Conservation (phyloP, 2,329 filamentous ascomycete genomes). For the Plenodomus tracheiphilus region DNA sequence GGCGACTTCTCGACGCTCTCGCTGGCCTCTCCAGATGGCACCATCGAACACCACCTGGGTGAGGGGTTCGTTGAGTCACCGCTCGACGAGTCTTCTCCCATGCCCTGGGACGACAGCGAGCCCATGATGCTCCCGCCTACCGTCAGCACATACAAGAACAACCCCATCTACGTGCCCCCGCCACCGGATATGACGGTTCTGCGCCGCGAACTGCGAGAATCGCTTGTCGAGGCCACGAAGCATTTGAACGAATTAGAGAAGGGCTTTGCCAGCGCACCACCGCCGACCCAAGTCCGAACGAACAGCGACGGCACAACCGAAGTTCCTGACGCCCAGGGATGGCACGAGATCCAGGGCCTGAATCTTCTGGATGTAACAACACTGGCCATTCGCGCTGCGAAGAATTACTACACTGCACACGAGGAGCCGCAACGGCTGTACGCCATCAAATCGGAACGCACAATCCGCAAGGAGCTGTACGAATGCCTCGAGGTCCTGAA, state of each 20-base stretch:
- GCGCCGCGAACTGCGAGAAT: constrained; percentile 68
- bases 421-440: constrained; percentile 84
- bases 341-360: constrained; percentile 87
- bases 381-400: constrained; percentile 91
- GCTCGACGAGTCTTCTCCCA: constrained; percentile 54
- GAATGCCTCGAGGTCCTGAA: constrained; percentile 89
- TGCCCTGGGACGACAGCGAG: constrained; percentile 63
- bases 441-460: constrained; percentile 82
- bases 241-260: constrained; percentile 64
- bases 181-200: constrained; percentile 82
- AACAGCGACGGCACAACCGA: constrained; percentile 11
- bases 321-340: constrained; percentile 59
- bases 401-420: constrained; percentile 94
- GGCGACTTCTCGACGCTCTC: constrained; percentile 33
- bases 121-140: constrained; percentile 91
- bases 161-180: constrained; percentile 77
- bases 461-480: constrained; percentile 81
- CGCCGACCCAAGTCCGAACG: neutral
- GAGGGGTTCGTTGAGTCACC: constrained; percentile 56
- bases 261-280: constrained; percentile 21
- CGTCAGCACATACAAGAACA: constrained; percentile 90
- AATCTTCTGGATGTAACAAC: constrained; percentile 92
- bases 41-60: constrained; percentile 35
- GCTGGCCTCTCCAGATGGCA: constrained; percentile 22
- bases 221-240: constrained; percentile 70